These are phyloP conservation scores for Aplosporella prunicola DNA, from an alignment of 2,329 filamentous ascomycete genomes.

Conservation along the genomic window DNA sequence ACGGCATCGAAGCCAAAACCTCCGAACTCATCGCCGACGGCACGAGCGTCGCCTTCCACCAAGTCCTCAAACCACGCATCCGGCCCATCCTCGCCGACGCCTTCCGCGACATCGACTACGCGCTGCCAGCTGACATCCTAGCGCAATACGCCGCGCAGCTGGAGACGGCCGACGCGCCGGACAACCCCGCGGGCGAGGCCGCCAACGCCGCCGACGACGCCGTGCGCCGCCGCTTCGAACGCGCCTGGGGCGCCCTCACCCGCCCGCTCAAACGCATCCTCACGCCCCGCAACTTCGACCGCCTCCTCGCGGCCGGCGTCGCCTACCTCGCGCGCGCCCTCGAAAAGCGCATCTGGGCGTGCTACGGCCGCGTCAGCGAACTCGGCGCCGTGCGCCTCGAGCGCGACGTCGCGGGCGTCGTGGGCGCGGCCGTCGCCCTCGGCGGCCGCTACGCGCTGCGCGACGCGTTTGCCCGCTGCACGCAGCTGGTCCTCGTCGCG, in stretches of 20 bases:
- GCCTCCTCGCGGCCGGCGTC: constrained; percentile 65
- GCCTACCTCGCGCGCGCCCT: constrained; percentile 67
- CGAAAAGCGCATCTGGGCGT: constrained; percentile 79
- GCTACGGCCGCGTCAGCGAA: constrained; percentile 68
- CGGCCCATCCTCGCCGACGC: constrained; percentile 77
- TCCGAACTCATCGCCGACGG: constrained; percentile 76
- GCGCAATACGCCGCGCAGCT: constrained; percentile 34
- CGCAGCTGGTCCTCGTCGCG: constrained; percentile 75
- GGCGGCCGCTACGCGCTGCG: constrained; percentile 67
- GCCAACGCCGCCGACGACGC: constrained; percentile 44
- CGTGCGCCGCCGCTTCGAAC: constrained; percentile 71
- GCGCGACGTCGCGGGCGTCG: constrained; percentile 69
- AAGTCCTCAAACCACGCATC: constrained; percentile 76
- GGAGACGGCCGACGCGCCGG: constrained; percentile 21
- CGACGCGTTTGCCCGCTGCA: constrained; percentile 65
- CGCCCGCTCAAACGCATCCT: constrained; percentile 76
- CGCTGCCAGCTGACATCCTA: constrained; percentile 53
- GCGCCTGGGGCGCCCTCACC: constrained; percentile 78
- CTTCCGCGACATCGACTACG: constrained; percentile 86
- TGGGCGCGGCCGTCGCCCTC: constrained; percentile 51
- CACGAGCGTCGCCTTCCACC: constrained; percentile 74
- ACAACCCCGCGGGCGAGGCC: constrained; percentile 23
- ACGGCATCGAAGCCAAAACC: constrained; percentile 66
- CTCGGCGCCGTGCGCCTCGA: constrained; percentile 77
- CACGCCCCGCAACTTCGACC: constrained; percentile 65